phyloP scores from a whole-genome alignment of 495 filamentous ascomycete species.

The Talaromyces proteolyticus region DNA sequence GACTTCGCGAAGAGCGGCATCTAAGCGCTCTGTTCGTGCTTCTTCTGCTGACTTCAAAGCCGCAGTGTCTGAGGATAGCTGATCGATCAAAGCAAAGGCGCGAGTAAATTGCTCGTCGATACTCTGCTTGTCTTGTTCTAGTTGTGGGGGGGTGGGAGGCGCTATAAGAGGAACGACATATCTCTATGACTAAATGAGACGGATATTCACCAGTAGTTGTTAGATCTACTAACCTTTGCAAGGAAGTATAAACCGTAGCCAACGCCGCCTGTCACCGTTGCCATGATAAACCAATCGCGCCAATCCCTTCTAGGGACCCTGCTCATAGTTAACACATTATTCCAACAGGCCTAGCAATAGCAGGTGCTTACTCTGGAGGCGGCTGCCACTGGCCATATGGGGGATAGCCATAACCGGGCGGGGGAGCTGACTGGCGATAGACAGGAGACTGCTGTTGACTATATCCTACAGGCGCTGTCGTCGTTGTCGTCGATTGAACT shows the following conservation, averaged over 20 bases:
- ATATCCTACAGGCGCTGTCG: conserved; percentile 36
- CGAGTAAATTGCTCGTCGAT: conserved; percentile 90
- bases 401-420: conserved; percentile 60
- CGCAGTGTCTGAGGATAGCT: conserved; percentile 83
- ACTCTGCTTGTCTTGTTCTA: conserved; percentile 85
- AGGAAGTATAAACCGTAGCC: conserved; percentile 83
- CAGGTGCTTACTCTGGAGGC: conserved; percentile 49
- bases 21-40: conserved; percentile 76
- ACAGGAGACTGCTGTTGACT: conserved; percentile 43
- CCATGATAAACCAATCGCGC: conserved; percentile 98
- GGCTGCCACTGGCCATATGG: conserved; percentile 69
- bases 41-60: conserved; percentile 80
- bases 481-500: conserved; percentile 27
- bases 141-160: conserved; percentile 85
- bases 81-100: conserved; percentile 86
- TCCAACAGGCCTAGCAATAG: not conserved
- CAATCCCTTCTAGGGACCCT: conserved; percentile 76
- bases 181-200: conserved; percentile 44
- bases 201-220: not conserved
- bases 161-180: conserved; percentile 88
- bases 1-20: conserved; percentile 75
- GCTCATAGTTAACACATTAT: not conserved
- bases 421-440: conserved; percentile 47
- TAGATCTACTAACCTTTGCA: conserved; percentile 55
- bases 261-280: conserved; percentile 80